Conservation (phyloP, 169 alveolate genomes). For the Eimeria tenella region DNA sequence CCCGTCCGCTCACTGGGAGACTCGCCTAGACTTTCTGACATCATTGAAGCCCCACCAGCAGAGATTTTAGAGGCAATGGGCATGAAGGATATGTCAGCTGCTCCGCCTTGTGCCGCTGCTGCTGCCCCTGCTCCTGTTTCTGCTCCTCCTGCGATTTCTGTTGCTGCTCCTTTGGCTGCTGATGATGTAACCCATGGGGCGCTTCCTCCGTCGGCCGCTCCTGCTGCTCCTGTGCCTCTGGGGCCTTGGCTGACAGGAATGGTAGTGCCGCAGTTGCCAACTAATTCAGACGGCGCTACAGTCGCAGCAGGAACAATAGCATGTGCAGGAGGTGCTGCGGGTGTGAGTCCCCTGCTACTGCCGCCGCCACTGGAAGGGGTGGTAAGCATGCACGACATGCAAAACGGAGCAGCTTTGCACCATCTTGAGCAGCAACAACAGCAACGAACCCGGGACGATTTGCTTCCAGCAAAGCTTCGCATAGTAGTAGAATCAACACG, state of each 20-base stretch:
- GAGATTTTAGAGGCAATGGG: slow-evolving; percentile 62
- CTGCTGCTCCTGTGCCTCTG: slow-evolving; percentile 23
- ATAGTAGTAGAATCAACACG: slow-evolving; percentile 43
- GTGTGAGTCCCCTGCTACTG: slow-evolving; percentile 1
- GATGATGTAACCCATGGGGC: neutral
- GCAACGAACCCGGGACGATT: slow-evolving; percentile 6
- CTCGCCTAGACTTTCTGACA: slow-evolving; percentile 64
- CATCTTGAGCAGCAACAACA: slow-evolving; percentile 30
- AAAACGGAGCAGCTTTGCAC: neutral
- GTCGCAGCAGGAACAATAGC: slow-evolving; percentile 5
- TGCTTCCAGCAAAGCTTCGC: slow-evolving; percentile 55
- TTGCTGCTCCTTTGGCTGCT: neutral
- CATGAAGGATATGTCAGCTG: slow-evolving; percentile 19
- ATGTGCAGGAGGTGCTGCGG: slow-evolving; percentile 1
- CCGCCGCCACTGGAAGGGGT: slow-evolving; percentile 29
- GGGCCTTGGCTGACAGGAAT: slow-evolving; percentile 46
- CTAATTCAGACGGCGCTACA: neutral
- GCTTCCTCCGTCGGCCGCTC: neutral
- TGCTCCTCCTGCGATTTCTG: slow-evolving; percentile 13
- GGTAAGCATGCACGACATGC: slow-evolving; percentile 7
- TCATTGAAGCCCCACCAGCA: slow-evolving; percentile 59
- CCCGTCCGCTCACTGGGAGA: slow-evolving; percentile 37
- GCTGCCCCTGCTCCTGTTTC: neutral
- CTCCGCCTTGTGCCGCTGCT: slow-evolving; percentile 4
- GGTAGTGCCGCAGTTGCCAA: slow-evolving; percentile 27